Conservation (phyloP, 2,329 filamentous ascomycete species). For the Fusarium circinatum region DNA sequence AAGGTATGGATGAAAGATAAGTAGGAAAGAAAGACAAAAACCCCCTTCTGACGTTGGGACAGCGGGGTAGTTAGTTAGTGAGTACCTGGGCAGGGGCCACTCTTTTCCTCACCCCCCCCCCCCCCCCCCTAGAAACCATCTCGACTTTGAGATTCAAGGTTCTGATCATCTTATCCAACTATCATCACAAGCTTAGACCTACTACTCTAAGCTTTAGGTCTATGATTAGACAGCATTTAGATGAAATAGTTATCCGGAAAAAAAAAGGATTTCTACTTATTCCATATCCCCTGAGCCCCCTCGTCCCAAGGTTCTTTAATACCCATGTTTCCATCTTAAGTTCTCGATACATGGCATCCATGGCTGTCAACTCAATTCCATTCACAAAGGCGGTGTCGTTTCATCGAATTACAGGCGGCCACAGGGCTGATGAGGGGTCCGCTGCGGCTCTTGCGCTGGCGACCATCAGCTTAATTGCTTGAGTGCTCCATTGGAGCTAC, state of each 20-base stretch:
- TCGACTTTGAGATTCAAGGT: background rate
- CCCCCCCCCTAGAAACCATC: background rate
- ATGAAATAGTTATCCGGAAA: background rate
- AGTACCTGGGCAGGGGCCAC: background rate
- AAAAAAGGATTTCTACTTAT: background rate
- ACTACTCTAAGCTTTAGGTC: background rate
- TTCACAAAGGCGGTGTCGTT: conserved; percentile 41
- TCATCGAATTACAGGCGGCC: conserved; percentile 38
- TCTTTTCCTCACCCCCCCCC: background rate
- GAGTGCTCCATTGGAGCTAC: conserved; percentile 5
- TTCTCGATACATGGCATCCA: background rate
- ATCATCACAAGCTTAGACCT: background rate
- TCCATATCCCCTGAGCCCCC: background rate
- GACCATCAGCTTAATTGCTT: conserved; percentile 15
- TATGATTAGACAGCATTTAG: background rate
- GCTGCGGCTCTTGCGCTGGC: conserved; percentile 25
- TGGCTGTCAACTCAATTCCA: conserved; percentile 9
- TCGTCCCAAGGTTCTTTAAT: background rate
- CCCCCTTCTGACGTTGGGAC: conserved; percentile 38
- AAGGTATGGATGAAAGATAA: conserved; percentile 32
- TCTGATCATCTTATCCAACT: background rate
- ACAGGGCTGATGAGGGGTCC: conserved; percentile 42
- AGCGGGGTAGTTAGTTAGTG: conserved; percentile 39
- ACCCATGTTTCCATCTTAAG: background rate
- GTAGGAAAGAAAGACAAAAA: conserved; percentile 11